Conservation (phyloP, 306 rosid species). For the Lathyrus oleraceus region DNA sequence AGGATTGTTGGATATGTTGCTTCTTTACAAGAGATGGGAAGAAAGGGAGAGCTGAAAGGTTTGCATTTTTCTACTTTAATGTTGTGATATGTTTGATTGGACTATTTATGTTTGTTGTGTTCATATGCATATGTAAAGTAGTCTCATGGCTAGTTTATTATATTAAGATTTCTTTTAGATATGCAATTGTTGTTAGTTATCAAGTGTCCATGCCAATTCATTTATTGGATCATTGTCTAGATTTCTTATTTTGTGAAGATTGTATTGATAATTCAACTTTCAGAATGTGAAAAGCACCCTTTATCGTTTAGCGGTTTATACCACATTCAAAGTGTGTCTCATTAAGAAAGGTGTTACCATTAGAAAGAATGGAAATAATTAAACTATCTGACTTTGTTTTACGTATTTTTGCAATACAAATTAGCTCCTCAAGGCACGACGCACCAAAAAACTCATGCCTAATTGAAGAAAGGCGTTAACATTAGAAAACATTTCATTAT, state of each 20-base stretch:
- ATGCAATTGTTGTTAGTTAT: constrained; percentile 15
- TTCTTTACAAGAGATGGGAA: constrained; percentile 69
- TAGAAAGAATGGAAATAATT: neutral
- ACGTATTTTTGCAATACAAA: neutral
- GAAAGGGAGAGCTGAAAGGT: constrained; percentile 80
- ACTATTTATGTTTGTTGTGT: neutral
- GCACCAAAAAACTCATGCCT: neutral
- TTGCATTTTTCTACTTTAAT: constrained; percentile 32
- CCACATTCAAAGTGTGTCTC: neutral
- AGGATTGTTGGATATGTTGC: constrained; percentile 66
- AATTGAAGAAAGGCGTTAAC: neutral
- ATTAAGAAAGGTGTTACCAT: neutral
- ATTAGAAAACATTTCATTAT: neutral
- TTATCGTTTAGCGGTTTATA: constrained; percentile 1
- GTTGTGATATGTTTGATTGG: neutral
- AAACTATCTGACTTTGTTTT: neutral
- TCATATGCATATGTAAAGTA: neutral
- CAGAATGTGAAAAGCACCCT: neutral
- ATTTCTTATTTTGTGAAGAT: constrained; percentile 1
- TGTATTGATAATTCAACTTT: constrained; percentile 2
- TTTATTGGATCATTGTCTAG: neutral
- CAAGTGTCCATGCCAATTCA: constrained; percentile 9
- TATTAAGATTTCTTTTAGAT: neutral
- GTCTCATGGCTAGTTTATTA: constrained; percentile 1
- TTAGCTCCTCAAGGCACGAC: neutral